Percentiles rank a stretch among this genome's conserved stretches.
Conservation (phyloP, 495 filamentous ascomycete species). For the Xanthoparmelia taractica region DNA sequence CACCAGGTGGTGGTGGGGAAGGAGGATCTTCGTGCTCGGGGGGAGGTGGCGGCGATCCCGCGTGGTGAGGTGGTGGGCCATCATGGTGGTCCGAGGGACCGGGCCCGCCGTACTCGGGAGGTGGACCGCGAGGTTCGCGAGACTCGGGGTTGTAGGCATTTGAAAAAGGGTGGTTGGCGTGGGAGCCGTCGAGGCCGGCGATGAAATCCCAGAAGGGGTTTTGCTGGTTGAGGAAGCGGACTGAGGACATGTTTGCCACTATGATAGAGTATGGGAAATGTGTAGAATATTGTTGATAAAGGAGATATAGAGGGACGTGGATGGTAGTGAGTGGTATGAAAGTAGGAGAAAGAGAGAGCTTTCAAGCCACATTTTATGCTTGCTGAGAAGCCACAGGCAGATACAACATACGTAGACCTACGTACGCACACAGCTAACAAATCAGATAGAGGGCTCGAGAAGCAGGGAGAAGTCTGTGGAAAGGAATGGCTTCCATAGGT, state of each 20-base stretch:
- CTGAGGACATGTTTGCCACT: constrained; percentile 17
- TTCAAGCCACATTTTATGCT: constrained; percentile 26
- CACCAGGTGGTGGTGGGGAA: constrained; percentile 21
- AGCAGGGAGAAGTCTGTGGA: constrained; percentile 15
- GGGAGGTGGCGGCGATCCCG: constrained; percentile 4
- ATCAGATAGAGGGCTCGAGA: constrained; percentile 15
- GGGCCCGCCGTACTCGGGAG: constrained; percentile 7
- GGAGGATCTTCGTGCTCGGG: constrained; percentile 23
- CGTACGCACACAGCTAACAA: constrained; percentile 3
- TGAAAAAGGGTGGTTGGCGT: constrained; percentile 35
- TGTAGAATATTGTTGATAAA: neutral
- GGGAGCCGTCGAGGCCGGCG: constrained; percentile 27
- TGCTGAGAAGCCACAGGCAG: constrained; percentile 24
- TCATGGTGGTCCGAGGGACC: neutral
- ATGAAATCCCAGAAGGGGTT: constrained; percentile 35
- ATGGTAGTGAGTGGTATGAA: constrained; percentile 10
- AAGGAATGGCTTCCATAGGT: constrained; percentile 2
- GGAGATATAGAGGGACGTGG: constrained; percentile 1
- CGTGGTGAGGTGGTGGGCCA: neutral
- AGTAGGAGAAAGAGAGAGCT: constrained; percentile 7
- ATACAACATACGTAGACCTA: constrained; percentile 20
- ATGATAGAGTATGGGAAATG: neutral
- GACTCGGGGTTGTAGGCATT: constrained; percentile 28
- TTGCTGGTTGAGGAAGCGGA: constrained; percentile 34
- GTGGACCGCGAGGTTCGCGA: constrained; percentile 16